These are phyloP conservation scores for Leptographium wingfieldii DNA, from an alignment of 2,329 filamentous ascomycete genomes.

Conservation along the genomic window DNA sequence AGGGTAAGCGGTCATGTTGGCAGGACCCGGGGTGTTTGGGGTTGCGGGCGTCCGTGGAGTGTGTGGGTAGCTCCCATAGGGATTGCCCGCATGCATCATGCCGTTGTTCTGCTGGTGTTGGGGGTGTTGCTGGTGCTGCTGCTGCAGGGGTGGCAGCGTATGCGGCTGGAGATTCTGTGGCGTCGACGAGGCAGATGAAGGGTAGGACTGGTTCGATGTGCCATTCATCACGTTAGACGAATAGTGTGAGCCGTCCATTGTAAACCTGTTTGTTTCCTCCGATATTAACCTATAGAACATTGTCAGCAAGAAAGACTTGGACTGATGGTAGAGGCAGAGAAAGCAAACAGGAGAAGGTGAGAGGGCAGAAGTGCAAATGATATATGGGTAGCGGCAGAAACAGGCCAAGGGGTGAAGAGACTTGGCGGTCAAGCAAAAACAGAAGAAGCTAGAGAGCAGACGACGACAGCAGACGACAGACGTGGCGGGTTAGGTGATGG, in stretches of 20 bases:
- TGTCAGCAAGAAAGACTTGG: not conserved
- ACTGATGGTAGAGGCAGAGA: too few relatives aligned
- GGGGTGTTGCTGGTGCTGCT: slow-evolving; percentile 21
- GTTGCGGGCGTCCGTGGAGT: slow-evolving; percentile 51
- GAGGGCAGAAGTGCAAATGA: not conserved
- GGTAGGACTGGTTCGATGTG: slow-evolving; percentile 17
- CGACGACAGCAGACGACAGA: not conserved
- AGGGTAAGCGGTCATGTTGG: slow-evolving; percentile 39
- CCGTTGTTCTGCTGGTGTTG: slow-evolving; percentile 22
- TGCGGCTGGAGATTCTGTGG: slow-evolving; percentile 17
- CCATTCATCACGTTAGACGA: slow-evolving; percentile 20
- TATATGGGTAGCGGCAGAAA: not conserved
- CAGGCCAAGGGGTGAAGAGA: too few relatives aligned
- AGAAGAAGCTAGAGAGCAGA: not conserved
- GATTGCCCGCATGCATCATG: slow-evolving; percentile 34
- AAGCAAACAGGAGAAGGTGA: not conserved
- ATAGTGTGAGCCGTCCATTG: slow-evolving; percentile 19
- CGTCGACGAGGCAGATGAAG: slow-evolving; percentile 16
- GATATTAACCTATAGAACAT: not conserved
- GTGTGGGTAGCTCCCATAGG: slow-evolving; percentile 47
- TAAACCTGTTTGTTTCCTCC: slow-evolving; percentile 5
- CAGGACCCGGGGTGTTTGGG: slow-evolving; percentile 46
- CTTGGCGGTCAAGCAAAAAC: not conserved
- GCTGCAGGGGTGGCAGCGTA: slow-evolving; percentile 20
- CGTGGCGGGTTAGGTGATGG: too few relatives aligned